Conservation (phyloP, 2,329 filamentous ascomycete genomes). For the Alternaria ethzedia region DNA sequence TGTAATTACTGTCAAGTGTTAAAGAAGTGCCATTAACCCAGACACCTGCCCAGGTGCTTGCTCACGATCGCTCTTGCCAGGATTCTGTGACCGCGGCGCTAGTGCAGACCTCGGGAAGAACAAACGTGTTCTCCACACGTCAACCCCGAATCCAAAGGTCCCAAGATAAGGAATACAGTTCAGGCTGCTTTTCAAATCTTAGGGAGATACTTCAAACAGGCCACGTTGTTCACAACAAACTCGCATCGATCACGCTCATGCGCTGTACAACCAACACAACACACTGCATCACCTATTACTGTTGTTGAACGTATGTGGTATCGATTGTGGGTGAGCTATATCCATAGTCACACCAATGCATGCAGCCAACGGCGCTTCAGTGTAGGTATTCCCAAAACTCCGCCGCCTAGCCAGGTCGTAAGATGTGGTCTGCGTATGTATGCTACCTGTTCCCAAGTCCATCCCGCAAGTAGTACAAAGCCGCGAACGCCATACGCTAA, state of each 20-base stretch:
- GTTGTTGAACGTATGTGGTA: constrained; percentile 25
- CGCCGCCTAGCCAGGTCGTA: constrained; percentile 23
- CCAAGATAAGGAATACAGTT: background rate
- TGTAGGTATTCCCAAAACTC: constrained; percentile 21
- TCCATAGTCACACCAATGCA: constrained; percentile 23
- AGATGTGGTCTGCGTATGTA: constrained; percentile 17
- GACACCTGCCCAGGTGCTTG: background rate
- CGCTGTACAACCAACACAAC: background rate
- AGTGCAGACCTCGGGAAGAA: background rate
- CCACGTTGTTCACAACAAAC: background rate
- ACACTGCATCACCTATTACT: background rate
- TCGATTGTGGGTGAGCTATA: constrained; percentile 18
- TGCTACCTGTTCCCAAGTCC: constrained; percentile 22
- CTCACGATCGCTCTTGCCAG: background rate
- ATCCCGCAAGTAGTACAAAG: constrained; percentile 25
- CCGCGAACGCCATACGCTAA: constrained; percentile 33
- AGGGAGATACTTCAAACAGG: background rate
- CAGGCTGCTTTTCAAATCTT: too few species aligned
- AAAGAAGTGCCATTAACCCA: background rate
- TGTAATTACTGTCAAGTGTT: background rate
- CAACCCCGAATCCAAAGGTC: background rate
- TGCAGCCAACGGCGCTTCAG: constrained; percentile 19
- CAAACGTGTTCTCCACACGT: background rate
- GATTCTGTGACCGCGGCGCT: background rate
- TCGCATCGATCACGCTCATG: background rate